These are phyloP conservation scores for Xylaria castorea DNA, from an alignment of 495 filamentous ascomycete genomes.

Conservation along the genomic window DNA sequence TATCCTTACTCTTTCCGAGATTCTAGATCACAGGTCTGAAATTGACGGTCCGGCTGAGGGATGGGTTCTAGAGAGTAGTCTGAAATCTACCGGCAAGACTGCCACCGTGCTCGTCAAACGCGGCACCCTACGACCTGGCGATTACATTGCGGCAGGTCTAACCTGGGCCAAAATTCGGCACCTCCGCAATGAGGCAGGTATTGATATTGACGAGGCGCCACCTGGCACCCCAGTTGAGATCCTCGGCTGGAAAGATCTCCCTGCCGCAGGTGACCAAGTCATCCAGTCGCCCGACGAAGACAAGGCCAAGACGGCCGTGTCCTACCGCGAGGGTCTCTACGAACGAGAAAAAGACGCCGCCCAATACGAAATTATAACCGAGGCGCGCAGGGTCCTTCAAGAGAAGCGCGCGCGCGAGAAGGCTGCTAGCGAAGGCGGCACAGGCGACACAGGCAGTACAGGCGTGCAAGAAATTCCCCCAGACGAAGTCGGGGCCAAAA, in stretches of 20 bases:
- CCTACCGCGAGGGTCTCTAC: conserved; percentile 68
- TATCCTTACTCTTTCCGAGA: conserved; percentile 79
- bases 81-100: conserved; percentile 83
- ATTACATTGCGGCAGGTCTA: conserved; percentile 85
- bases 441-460: not conserved
- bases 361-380: conserved; percentile 81
- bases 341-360: conserved; percentile 48
- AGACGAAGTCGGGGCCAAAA: conserved; percentile 59
- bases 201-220: conserved; percentile 71
- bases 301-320: conserved; percentile 79
- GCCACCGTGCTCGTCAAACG: conserved; percentile 89
- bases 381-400: conserved; percentile 65
- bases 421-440: conserved; percentile 25
- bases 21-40: conserved; percentile 89
- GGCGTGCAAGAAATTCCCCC: conserved; percentile 30
- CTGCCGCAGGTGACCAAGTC: conserved; percentile 85
- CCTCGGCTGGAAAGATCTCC: conserved; percentile 92
- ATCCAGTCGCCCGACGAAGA: conserved; percentile 81
- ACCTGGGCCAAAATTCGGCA: conserved; percentile 84
- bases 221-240: conserved; percentile 92
- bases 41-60: conserved; percentile 80
- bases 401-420: conserved; percentile 64
- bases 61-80: conserved; percentile 92
- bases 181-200: conserved; percentile 84
- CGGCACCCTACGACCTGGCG: conserved; percentile 81